Evolutionary conservation across 208 protist species (phyloP), one percentile per base, ranked within the genome.

Genomic region (Leishmania tropica): DNA sequence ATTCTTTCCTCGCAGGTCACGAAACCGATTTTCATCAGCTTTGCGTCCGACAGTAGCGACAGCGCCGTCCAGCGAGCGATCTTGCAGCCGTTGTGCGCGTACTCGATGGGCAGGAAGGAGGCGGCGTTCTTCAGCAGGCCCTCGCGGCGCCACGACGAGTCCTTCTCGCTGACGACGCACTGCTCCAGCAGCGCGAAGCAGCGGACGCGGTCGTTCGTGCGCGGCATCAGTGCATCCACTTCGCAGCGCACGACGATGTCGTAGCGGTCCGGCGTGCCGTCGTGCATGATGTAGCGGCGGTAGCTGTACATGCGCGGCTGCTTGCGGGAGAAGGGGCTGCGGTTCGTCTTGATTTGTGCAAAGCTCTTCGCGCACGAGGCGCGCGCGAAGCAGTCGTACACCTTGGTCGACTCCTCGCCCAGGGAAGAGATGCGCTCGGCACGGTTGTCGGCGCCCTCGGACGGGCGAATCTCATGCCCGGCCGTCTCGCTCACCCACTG

Each of bases 401-500:
- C 95, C 68, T 87, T 87, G 35, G 89, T 95, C 7, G 91, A 95
- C 85, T 98, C 95, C 79, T 85, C 85, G 37, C 88, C 95, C 15
- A 97, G 89, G 35, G 74, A 62, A 19, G 85, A 89, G 64, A 91
- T 94, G 73, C 92, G 86, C 85, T 96, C 90, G 10, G 87, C 81
- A 28, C 78, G 76, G 53, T 85, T 82, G 15, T 85, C 80, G 58
- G 93, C 91, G 75, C 84, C 86, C 80, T 98, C 92, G n/a, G 89
- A 88, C 19, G 92, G 93, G 47, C 83, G 83, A 8, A 83, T 79
- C 11, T 91, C 85, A 48, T 83, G 78, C n/a, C 85, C 62, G 48
- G 83, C 90, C 47, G 90, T 96, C 85, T 98, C 95, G 54, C 87
- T 90, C 42, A 98, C 95, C 94, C 95, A 98, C 85, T 96, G 92